phyloP scores from a whole-genome alignment of 768 basidiomycete species.

The Leucosporidium yakuticum region DNA sequence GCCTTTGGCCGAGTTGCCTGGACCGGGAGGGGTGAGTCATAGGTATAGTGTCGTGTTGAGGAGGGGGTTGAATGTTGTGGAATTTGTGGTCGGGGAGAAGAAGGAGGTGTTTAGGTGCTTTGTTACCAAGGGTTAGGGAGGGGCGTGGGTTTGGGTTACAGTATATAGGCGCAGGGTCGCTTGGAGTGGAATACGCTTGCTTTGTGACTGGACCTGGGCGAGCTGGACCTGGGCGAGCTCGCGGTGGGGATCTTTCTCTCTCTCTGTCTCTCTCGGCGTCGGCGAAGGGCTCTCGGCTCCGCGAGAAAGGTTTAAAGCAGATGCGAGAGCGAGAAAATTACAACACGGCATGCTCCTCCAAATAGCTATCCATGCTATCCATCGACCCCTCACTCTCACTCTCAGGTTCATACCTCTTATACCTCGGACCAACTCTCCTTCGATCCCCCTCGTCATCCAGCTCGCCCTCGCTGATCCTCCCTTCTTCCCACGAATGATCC shows the following conservation, averaged over 20 bases:
- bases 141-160: too few species aligned
- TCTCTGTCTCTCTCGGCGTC: too few species aligned
- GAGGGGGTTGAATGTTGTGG: slow-evolving; percentile 20
- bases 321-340: too few species aligned
- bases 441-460: slow-evolving; percentile 21
- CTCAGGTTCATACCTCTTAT: slow-evolving; percentile 23
- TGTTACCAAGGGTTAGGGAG: slow-evolving; percentile 1
- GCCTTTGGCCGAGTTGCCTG: not conserved
- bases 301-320: too few species aligned
- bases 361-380: not conserved
- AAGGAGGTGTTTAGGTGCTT: slow-evolving; percentile 28
- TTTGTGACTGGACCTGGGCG: too few species aligned
- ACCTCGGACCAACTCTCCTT: slow-evolving; percentile 17
- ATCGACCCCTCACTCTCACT: slow-evolving; percentile 16
- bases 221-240: too few species aligned
- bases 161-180: too few species aligned
- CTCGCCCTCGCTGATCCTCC: slow-evolving; percentile 17
- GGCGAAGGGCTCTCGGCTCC: too few species aligned
- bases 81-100: slow-evolving; percentile 5
- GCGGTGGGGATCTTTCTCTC: too few species aligned
- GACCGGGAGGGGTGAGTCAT: not conserved
- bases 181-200: too few species aligned
- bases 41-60: slow-evolving; percentile 9
- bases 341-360: not conserved
- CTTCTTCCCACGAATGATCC: slow-evolving; percentile 9